phyloP scores from a whole-genome alignment of 257 asterid genomes.

The Voacanga thouarsii region DNA sequence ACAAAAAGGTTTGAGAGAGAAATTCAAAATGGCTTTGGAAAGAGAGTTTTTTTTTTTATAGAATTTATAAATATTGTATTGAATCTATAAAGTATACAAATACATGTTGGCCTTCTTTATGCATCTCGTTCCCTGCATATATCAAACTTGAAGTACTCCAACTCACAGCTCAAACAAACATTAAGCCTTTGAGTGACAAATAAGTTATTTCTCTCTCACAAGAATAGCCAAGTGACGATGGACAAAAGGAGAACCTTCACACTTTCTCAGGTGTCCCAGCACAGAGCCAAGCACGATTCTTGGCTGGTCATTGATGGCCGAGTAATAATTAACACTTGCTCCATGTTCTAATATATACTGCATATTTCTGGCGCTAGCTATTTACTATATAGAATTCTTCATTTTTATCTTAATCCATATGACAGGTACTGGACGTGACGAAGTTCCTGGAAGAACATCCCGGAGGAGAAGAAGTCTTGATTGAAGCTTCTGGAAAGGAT shows the following conservation, averaged over 20 bases:
- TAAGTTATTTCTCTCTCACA: no score
- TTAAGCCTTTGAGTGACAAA: not conserved
- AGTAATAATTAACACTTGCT: conserved; percentile 9
- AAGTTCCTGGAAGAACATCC: conserved; percentile 38
- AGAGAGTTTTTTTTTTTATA: no score
- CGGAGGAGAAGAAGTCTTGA: conserved; percentile 38
- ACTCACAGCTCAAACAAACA: no score
- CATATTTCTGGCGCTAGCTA: not conserved
- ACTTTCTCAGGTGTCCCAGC: conserved; percentile 31
- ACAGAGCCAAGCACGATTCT: conserved; percentile 35
- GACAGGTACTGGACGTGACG: conserved; percentile 34
- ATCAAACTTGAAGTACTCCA: no score
- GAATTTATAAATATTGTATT: no score
- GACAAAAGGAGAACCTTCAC: conserved; percentile 22
- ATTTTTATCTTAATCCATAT: not conserved
- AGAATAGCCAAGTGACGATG: conserved; percentile 8
- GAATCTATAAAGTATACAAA: no score
- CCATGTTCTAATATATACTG: no score
- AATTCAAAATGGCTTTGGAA: no score
- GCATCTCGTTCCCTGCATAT: no score
- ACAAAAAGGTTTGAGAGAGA: no score
- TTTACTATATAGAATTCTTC: not conserved
- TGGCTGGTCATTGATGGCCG: conserved; percentile 42
- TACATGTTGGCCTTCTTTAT: no score
- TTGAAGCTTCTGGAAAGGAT: conserved; percentile 40